Evolutionary conservation across 2,329 filamentous ascomycete species (phyloP), one percentile per base, ranked within the genome.

Genomic region (Monilinia laxa): DNA sequence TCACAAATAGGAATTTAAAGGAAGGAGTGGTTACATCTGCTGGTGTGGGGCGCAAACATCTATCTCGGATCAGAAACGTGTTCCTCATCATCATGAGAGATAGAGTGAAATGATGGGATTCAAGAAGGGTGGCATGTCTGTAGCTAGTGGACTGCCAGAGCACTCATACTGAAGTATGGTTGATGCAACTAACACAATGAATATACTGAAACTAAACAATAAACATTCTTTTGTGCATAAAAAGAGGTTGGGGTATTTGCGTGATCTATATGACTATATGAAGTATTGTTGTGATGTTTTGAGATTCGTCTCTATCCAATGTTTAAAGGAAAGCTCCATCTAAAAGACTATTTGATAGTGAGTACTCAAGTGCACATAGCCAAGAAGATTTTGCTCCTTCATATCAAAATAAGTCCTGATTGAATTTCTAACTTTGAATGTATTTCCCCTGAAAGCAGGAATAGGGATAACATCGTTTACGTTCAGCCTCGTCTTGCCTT

Each of bases 131-230:
- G 62, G 66, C 55, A 64, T 62, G 56, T 65, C 54, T 67, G 62
- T 64, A 65, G 56, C 56, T 35, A 67, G 51, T 64, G 52, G 40
- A 58, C 54, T 56, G 57, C 60, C 45, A 59, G 51, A 59, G 59
- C 64, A 60, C 67, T 67, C 67, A 66, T 65, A 68, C 63, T 52
- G 11, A 54, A 31, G 52, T 52, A 59, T 65, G 63, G 47, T 53
- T 60, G 59, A 67, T 64, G 67, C 53, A 28, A 68, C 40, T 45
- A 69, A 53, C 59, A 66, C 65, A 69, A 69, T 67, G 67, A 69
- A 64, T 55, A 67, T 67, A 64, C 65, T 53, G 55, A 65, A 60
- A 65, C 31, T 60, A 60, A 23, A 55, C 62, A 55, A 65, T 52
- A 64, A 40, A 67, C 35, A 65, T 65, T 59, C 53, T 42, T 55